Evolutionary conservation across 169 alveolate genomes (phyloP), one percentile per base, ranked within the genome.

Genomic region (Eimeria tenella): DNA sequence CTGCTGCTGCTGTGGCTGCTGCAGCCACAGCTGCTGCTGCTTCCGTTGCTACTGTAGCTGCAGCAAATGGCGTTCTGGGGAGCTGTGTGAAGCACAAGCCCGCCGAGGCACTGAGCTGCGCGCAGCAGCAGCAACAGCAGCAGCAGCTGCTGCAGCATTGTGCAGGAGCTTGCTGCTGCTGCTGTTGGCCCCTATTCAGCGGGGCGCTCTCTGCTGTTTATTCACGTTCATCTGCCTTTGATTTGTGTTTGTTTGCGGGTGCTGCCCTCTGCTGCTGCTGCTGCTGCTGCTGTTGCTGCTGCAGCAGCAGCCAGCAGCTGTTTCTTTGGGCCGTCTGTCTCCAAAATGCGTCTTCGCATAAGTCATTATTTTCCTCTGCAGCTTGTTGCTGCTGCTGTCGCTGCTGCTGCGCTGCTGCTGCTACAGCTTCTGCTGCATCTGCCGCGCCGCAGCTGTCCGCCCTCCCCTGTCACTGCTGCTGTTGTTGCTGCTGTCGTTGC

Each of bases 51-150:
- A 3, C 49, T 71, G 68, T 17, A 13, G 68, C 68, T 58, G 68
- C 68, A 13, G 68, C 68, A 17, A 71, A 50, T n/a, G 7, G 52
- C 82, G 82, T 8, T 13, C 23, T 8, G 53, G 53, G 82, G 56
- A 1, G 82, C 82, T 71, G 4, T 11, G 13, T 8, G 82, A 25
- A 31, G 82, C 49, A 71, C 50, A 71, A 21, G 82, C 23, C 55
- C 55, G 17, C 50, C 82, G 82, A 25, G 49, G 82, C 49, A 71
- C 50, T n/a, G 17, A 50, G 53, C 55, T 42, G 17, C 50, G 53
- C 23, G 82, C 82, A 21, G 82, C 82, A 71, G 55, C 82, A 71
- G 82, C 82, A 71, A 13, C 82, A 71, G 82, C 82, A 63, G 74
- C 74, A 63, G 74, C 74, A 63, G 74, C 74, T 19, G 13, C 74